Conservation (phyloP, 306 rosid genomes). For the Pyrus betulifolia region DNA sequence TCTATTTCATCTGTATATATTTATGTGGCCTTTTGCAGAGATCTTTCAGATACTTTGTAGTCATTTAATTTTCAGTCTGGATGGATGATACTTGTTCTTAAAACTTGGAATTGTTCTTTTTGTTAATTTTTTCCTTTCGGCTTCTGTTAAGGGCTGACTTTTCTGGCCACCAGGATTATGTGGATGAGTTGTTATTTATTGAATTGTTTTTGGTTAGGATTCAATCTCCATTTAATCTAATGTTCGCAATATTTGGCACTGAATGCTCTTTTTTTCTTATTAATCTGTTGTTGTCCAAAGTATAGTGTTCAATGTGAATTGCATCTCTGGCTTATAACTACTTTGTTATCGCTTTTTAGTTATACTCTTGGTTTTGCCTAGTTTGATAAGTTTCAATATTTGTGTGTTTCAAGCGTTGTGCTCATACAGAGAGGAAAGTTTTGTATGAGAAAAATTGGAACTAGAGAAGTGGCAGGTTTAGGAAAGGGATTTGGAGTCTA, state of each 20-base stretch:
- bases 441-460: neutral
- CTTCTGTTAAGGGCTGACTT: slow-evolving; percentile 39
- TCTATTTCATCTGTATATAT: slow-evolving; percentile 54
- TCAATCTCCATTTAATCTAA: slow-evolving; percentile 30
- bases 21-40: slow-evolving; percentile 54
- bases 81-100: slow-evolving; percentile 27
- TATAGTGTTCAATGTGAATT: neutral
- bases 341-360: no score
- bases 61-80: slow-evolving; percentile 38
- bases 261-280: no score
- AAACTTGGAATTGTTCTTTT: slow-evolving; percentile 43
- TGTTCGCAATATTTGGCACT: slow-evolving; percentile 11
- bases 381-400: neutral
- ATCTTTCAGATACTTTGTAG: slow-evolving; percentile 44
- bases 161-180: slow-evolving; percentile 42
- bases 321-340: neutral
- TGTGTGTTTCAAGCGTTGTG: neutral
- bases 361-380: neutral
- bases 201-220: slow-evolving; percentile 36
- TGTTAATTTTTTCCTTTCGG: slow-evolving; percentile 32
- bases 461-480: neutral
- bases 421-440: neutral
- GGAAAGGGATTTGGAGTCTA: neutral
- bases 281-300: neutral
- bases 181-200: slow-evolving; percentile 49